Conservation (phyloP, 2,329 filamentous ascomycete species). For the Immersiporthe knoxdaviesiana region DNA sequence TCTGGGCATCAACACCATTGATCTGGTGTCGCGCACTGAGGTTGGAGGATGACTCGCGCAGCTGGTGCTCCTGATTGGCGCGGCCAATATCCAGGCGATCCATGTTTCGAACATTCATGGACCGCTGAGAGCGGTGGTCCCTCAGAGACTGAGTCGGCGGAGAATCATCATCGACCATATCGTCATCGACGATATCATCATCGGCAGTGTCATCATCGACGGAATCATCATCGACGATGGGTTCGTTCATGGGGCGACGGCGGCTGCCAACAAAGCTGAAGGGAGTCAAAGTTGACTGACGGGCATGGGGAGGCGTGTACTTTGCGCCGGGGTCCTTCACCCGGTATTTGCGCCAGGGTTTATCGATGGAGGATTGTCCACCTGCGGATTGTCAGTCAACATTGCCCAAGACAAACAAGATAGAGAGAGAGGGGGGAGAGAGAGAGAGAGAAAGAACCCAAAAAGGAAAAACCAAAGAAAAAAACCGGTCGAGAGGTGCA, state of each 20-base stretch:
- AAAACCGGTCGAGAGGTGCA: not conserved
- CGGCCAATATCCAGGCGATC: slow-evolving; percentile 18
- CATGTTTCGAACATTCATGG: slow-evolving; percentile 16
- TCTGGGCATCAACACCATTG: slow-evolving; percentile 53
- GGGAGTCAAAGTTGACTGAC: too few species aligned
- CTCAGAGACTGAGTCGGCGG: slow-evolving; percentile 16
- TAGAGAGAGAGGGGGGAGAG: too few species aligned
- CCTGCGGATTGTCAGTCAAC: slow-evolving; percentile 14
- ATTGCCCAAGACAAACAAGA: too few species aligned
- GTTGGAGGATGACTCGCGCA: slow-evolving; percentile 27
- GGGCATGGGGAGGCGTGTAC: slow-evolving; percentile 25
- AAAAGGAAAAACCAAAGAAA: not conserved
- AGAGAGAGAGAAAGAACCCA: too few species aligned
- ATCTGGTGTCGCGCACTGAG: slow-evolving; percentile 29
- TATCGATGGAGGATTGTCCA: too few species aligned
- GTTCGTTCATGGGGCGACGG: too few species aligned
- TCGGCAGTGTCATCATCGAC: slow-evolving; percentile 9
- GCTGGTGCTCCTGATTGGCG: slow-evolving; percentile 17
- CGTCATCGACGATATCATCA: too few species aligned
- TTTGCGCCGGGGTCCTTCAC: slow-evolving; percentile 4
- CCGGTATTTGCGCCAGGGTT: slow-evolving; percentile 6
- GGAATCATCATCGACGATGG: too few species aligned
- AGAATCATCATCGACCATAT: not conserved
- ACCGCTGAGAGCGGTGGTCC: slow-evolving; percentile 18
- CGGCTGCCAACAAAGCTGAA: too few species aligned